Evolutionary conservation across 148 eudicot species (phyloP).

Genomic region (Cornus controversa): DNA sequence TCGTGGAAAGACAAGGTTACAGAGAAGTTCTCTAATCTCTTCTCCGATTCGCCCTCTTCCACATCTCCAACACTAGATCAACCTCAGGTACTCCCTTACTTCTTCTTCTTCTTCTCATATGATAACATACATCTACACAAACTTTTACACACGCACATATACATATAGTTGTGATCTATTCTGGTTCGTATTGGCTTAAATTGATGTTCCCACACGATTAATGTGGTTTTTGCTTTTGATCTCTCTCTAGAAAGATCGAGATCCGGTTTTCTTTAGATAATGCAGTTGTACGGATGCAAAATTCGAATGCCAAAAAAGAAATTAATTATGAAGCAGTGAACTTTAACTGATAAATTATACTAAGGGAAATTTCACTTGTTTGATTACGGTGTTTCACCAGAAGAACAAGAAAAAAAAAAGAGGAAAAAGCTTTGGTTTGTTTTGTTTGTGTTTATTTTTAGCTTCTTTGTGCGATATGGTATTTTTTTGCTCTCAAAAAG

Average conservation of each 20-base stretch:
- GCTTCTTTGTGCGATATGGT: not conserved
- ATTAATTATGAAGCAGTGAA: not conserved
- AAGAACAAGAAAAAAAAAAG: not conserved
- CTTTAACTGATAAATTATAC: not conserved
- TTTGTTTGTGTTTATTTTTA: not conserved
- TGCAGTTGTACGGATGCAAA: conserved; percentile 4
- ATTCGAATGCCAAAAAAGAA: not conserved
- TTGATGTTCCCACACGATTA: not conserved
- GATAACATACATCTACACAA: not conserved
- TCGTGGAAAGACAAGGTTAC: conserved; percentile 55
- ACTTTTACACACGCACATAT: not conserved
- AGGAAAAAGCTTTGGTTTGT: not conserved
- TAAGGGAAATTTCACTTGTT: not conserved
- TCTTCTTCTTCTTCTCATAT: not conserved
- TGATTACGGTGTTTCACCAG: not conserved
- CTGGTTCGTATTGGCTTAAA: not conserved
- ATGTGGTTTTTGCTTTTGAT: not conserved
- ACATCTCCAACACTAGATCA: conserved; percentile 28
- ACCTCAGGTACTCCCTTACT: conserved; percentile 40
- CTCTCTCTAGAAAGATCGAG: not conserved
- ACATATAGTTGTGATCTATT: not conserved
- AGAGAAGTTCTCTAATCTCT: conserved; percentile 50
- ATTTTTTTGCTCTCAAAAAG: not conserved
- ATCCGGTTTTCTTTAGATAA: conserved; percentile 19
- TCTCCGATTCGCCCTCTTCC: conserved; percentile 45